Percentiles rank a stretch among this genome's conserved stretches.
Conservation (phyloP, 2,329 filamentous ascomycete species). For the Fusarium pilosicola region DNA sequence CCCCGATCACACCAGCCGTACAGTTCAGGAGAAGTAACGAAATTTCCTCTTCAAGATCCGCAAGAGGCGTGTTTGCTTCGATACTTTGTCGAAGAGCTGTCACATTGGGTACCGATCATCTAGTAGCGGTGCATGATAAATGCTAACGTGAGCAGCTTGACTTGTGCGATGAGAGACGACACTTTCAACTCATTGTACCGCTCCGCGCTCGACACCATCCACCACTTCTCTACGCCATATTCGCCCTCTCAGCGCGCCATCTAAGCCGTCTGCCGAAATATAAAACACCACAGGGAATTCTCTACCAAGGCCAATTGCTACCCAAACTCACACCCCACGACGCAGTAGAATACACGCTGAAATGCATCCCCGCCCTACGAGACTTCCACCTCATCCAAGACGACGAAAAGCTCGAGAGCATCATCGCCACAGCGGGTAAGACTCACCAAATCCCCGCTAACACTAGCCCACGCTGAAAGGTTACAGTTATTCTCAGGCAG, state of each 20-base stretch:
- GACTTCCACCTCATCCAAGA: conserved; percentile 51
- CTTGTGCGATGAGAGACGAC: conserved; percentile 52
- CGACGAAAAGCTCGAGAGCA: conserved; percentile 53
- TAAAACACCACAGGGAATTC: conserved; percentile 49
- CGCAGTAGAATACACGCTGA: conserved; percentile 53
- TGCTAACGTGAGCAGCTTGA: conserved; percentile 48
- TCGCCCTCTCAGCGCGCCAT: conserved; percentile 53
- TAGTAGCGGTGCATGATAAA: accelerated
- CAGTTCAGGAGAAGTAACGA: conserved; percentile 3
- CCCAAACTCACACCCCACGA: conserved; percentile 50
- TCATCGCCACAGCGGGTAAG: conserved; percentile 49
- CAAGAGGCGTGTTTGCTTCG: conserved; percentile 53
- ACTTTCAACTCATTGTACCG: conserved; percentile 53
- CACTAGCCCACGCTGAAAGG: not conserved
- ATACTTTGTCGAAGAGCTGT: conserved; percentile 54
- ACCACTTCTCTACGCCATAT: conserved; percentile 53
- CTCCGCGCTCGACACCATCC: conserved; percentile 49
- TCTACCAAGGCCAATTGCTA: conserved; percentile 52
- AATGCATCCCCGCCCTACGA: conserved; percentile 53
- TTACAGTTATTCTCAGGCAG: conserved; percentile 52
- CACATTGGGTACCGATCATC: conserved; percentile 48
- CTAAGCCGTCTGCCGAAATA: conserved; percentile 52
- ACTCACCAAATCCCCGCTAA: not conserved
- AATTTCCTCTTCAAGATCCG: conserved; percentile 48
- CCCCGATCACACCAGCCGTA: conserved; percentile 13